Percentiles rank a stretch among this genome's conserved stretches.
Conservation (phyloP, 2,329 filamentous ascomycete species). For the Tolypocladium ophioglossoides region DNA sequence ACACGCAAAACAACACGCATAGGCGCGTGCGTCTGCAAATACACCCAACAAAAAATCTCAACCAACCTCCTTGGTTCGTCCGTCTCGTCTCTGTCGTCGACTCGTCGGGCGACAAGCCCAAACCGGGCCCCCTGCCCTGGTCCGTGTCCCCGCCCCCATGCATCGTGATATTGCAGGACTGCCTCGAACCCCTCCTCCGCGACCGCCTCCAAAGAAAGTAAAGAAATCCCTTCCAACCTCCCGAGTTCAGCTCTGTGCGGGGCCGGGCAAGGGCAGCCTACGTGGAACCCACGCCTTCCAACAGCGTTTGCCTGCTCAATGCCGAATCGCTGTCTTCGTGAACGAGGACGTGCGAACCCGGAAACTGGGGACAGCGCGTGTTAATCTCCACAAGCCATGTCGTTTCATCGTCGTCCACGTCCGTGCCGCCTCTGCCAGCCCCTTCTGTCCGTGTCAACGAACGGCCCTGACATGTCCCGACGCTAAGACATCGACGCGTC, state of each 20-base stretch:
- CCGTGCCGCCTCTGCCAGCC: background rate
- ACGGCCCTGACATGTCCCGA: background rate
- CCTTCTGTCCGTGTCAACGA: background rate
- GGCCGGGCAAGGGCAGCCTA: background rate
- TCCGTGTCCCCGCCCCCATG: background rate
- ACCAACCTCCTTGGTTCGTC: background rate
- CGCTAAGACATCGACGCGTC: background rate
- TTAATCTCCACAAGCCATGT: background rate
- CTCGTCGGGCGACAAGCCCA: background rate
- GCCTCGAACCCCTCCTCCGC: background rate
- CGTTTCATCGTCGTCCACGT: background rate
- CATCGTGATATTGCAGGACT: slow-evolving; percentile 1
- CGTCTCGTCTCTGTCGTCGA: background rate
- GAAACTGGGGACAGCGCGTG: background rate
- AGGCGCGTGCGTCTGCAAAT: background rate
- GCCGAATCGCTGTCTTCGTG: background rate
- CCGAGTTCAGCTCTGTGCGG: background rate
- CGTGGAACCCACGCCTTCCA: too few species aligned
- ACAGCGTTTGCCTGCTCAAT: background rate
- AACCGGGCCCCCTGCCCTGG: background rate
- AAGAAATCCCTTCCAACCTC: background rate
- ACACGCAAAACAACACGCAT: background rate
- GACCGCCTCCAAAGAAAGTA: background rate
- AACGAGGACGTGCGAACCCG: background rate
- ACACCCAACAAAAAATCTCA: background rate